Conservation (phyloP, 208 protist genomes). For the Acanthamoeba triangularis region DNA sequence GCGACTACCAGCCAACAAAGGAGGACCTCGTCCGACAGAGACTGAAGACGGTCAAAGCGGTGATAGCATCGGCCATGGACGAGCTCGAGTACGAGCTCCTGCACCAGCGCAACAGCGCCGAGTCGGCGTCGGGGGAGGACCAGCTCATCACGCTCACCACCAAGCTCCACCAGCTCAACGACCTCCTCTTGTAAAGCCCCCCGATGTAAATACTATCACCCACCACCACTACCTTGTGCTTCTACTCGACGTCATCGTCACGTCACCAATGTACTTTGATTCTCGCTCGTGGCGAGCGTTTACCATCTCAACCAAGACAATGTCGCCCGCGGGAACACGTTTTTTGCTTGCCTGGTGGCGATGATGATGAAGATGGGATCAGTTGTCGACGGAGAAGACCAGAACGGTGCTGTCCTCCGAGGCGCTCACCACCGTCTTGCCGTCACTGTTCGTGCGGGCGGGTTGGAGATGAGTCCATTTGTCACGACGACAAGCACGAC, state of each 20-base stretch:
- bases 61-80: slow-evolving; percentile 23
- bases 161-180: slow-evolving; percentile 12
- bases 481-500: neutral
- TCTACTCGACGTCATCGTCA: too few species aligned
- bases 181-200: neutral
- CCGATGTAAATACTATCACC: too few species aligned
- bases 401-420: slow-evolving; percentile 40
- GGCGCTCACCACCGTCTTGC: slow-evolving; percentile 31
- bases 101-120: neutral
- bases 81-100: slow-evolving; percentile 6
- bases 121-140: neutral
- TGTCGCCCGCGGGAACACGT: too few species aligned
- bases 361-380: too few species aligned
- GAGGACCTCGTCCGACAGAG: slow-evolving; percentile 5
- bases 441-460: neutral
- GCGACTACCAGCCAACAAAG: neutral
- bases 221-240: too few species aligned
- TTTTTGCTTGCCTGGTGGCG: too few species aligned
- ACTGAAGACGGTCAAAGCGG: slow-evolving; percentile 36
- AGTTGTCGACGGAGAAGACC: slow-evolving; percentile 21
- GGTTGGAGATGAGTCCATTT: neutral
- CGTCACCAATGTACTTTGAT: too few species aligned
- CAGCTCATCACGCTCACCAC: neutral
- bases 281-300: too few species aligned
- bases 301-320: too few species aligned